A percentile compares a stretch with the other conserved stretches of the same genome.
These are phyloP conservation scores for Phalaenopsis aphrodite DNA, from an alignment of 106 monocot genomes.

Conservation along the genomic window DNA sequence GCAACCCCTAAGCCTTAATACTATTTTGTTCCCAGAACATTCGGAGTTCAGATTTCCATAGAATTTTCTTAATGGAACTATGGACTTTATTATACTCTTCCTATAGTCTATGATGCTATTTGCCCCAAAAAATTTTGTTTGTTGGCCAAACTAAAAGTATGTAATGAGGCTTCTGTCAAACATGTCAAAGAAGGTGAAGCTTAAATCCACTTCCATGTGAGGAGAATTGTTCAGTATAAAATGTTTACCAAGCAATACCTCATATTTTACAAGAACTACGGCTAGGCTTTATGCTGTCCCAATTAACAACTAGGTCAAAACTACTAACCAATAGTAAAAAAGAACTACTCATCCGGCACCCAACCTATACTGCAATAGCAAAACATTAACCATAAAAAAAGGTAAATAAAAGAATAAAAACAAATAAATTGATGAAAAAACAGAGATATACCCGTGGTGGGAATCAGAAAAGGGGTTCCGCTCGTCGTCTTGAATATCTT, in stretches of 20 bases:
- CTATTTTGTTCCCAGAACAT: neutral
- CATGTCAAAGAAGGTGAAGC: neutral
- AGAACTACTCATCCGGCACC: neutral
- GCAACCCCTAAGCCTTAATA: neutral
- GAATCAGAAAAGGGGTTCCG: slow-evolving; percentile 72
- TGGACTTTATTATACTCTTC: no score
- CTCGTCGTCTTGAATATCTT: slow-evolving; percentile 87
- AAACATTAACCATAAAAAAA: neutral
- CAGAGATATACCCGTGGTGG: slow-evolving; percentile 62
- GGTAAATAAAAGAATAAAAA: neutral
- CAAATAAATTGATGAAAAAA: no score
- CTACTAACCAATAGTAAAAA: neutral
- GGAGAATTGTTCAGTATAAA: neutral
- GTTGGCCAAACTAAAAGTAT: no score
- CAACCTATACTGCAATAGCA: neutral
- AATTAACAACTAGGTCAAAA: neutral
- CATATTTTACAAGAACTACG: neutral
- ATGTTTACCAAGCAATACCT: neutral
- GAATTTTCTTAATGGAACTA: no score
- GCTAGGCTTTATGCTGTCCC: neutral
- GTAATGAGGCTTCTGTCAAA: neutral
- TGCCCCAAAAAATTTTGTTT: no score
- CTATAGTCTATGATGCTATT: no score
- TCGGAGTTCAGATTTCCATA: neutral
- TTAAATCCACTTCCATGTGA: neutral